phyloP scores from a whole-genome alignment of 2,329 filamentous ascomycete species.

The Beauveria sp. region DNA sequence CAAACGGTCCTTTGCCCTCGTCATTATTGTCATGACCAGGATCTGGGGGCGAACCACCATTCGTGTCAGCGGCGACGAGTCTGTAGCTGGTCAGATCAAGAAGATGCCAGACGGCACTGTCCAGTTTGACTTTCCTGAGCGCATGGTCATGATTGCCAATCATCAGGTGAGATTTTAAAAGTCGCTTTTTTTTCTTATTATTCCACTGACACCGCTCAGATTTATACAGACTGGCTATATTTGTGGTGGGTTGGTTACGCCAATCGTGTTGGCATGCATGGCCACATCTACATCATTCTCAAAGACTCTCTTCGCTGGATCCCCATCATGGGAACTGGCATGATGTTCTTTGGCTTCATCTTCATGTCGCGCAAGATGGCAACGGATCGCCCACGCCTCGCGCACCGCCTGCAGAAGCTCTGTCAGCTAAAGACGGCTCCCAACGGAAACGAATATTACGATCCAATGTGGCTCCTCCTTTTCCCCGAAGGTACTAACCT shows the following conservation, averaged over 20 bases:
- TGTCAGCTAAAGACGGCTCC: constrained; percentile 49
- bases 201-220: constrained; percentile 32
- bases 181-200: not conserved
- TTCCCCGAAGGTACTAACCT: constrained; percentile 86
- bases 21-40: constrained; percentile 73
- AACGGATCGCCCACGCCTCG: constrained; percentile 67
- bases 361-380: constrained; percentile 89
- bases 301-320: constrained; percentile 81
- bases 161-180: constrained; percentile 51
- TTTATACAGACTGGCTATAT: constrained; percentile 89
- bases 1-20: constrained; percentile 73
- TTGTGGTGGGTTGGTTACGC: constrained; percentile 93
- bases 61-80: constrained; percentile 74
- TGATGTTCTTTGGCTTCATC: constrained; percentile 84
- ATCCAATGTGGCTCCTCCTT: constrained; percentile 85
- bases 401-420: constrained; percentile 64
- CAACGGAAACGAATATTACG: constrained; percentile 45
- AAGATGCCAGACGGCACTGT: constrained; percentile 64
- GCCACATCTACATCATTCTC: constrained; percentile 82
- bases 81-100: constrained; percentile 66
- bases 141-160: constrained; percentile 78
- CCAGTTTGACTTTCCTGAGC: constrained; percentile 72
- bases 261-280: constrained; percentile 65
- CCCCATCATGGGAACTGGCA: constrained; percentile 71
- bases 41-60: constrained; percentile 83